Base-by-base conservation (phyloP, 2,329 filamentous ascomycete species). In the Curvularia sp. region DNA sequence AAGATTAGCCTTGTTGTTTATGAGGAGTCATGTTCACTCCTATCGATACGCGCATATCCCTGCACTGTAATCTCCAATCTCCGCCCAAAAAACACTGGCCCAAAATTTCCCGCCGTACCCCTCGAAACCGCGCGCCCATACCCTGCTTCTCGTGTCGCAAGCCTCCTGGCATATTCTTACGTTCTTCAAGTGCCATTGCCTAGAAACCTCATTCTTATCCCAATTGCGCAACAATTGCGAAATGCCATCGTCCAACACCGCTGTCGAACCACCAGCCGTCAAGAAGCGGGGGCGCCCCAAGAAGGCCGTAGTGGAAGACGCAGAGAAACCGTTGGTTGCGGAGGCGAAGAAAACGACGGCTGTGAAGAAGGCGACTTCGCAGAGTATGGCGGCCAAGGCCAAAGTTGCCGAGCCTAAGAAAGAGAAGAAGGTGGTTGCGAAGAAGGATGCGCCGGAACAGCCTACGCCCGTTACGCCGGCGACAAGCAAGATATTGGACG, bases 231-330 rank as follows among this genome's bases (percentile, higher is more conserved):
- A 61, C 57, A 49, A 13, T 23, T 23, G 38, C 51, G 34, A 48
- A 38, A 39, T 38, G 66, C 63, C 25, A 58, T 63, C 66, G 43
- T 57, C 66, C 53, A 49, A 55, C 3, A 23, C 59, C 15, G 56
- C 60, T 1, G 47, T 59, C 25, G 63, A 67, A 41, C 55, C 67
- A 21, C 43, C 59, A 28, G 59, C 55, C 12, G 53, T 55, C 9
- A 71, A 71, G 61, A 75, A 75, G 60, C 73, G 73, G 59, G 73
- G 72, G 34, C 65, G 71, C 27, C 71, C 73, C 39, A 75, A 68
- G 64, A 77, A 76, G 53, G 67, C 68, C 27, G 69, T 66, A 34
- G 61, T 53, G 15, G 70, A 67, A 47, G 63, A 66, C 34, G 61
- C 54, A 25, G 54, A 41, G 51, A 28, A 55, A 34, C 49, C 41